These are phyloP conservation scores for Naganishia vishniacii DNA, from an alignment of 768 basidiomycete species.

Conservation along the genomic window DNA sequence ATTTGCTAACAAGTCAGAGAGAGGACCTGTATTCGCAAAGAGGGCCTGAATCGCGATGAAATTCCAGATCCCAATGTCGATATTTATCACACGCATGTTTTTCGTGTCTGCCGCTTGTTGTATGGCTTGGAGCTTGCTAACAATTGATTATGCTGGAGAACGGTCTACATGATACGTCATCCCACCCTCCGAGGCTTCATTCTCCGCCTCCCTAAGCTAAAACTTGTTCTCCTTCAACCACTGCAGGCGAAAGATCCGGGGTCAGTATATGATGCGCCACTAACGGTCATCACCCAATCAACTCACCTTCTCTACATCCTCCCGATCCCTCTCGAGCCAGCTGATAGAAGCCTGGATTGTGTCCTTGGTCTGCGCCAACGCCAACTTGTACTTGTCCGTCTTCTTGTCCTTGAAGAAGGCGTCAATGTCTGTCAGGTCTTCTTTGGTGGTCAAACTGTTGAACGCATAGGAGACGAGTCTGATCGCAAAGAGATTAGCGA, in stretches of 20 bases:
- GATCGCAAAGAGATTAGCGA: slow-evolving; percentile 8
- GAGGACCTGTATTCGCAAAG: no score
- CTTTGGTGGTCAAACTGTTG: slow-evolving; percentile 58
- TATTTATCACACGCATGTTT: no score
- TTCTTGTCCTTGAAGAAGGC: slow-evolving; percentile 69
- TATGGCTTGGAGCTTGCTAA: no score
- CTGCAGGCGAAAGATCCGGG: slow-evolving; percentile 24
- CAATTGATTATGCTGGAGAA: no score
- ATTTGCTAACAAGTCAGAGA: no score
- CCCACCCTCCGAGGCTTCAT: no score
- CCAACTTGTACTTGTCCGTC: slow-evolving; percentile 38
- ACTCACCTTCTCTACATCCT: slow-evolving; percentile 46
- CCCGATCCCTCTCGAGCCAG: slow-evolving; percentile 45
- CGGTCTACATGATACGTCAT: no score
- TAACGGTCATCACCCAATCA: background rate
- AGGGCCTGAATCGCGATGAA: no score
- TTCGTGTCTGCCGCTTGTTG: no score
- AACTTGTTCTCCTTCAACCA: slow-evolving; percentile 49
- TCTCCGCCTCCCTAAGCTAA: slow-evolving; percentile 27
- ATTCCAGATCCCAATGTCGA: no score
- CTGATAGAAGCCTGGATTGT: slow-evolving; percentile 44
- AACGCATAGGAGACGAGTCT: slow-evolving; percentile 49
- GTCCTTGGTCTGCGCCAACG: slow-evolving; percentile 46
- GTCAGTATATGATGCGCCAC: background rate
- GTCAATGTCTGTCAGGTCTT: slow-evolving; percentile 61